phyloP scores from a whole-genome alignment of 208 protist genomes.

The Tritrichomonas musculus region DNA sequence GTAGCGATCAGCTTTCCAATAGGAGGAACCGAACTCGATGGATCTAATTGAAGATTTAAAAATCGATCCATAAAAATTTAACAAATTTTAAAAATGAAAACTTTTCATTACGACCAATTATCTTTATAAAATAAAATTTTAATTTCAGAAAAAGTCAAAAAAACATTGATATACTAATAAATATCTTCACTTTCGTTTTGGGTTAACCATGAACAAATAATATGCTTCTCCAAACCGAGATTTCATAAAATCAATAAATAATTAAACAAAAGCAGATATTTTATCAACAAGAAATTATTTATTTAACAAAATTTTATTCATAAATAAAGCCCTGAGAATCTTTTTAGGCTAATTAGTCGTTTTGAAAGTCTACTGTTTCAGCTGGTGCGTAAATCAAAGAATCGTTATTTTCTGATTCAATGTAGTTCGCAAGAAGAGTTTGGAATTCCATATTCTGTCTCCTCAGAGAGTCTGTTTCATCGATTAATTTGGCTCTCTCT shows the following conservation, averaged over 20 bases:
- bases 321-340: no score
- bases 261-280: no score
- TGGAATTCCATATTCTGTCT: not conserved
- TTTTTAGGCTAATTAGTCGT: not conserved
- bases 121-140: not conserved
- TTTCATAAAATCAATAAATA: no score
- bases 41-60: not conserved
- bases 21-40: not conserved
- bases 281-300: no score
- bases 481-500: not conserved
- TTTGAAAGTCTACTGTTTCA: conserved; percentile 30
- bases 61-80: not conserved
- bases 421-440: not conserved
- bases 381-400: not conserved
- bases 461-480: not conserved
- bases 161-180: no score
- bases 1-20: not conserved
- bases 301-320: no score
- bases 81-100: not conserved
- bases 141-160: no score
- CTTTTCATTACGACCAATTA: not conserved
- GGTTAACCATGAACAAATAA: no score
- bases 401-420: conserved; percentile 25
- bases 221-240: no score
- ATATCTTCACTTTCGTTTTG: no score